Evolutionary conservation across 1,284 basidiomycete species (phyloP).

Genomic region (Vanrija sp.): DNA sequence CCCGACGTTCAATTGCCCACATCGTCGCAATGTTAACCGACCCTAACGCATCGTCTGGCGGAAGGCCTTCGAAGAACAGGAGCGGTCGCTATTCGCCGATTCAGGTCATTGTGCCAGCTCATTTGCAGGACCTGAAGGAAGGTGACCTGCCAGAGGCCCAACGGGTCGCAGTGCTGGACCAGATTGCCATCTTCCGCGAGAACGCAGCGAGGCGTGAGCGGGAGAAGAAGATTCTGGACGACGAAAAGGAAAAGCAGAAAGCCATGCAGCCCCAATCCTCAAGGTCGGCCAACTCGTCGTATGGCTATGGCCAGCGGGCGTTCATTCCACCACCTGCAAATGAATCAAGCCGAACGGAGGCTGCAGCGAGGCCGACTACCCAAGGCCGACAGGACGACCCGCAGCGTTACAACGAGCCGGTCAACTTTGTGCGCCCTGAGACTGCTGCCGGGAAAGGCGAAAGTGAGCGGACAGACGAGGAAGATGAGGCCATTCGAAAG

Average conservation of each 20-base stretch:
- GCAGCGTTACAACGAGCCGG: constrained; percentile 70
- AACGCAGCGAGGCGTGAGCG: constrained; percentile 78
- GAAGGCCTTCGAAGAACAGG: constrained; percentile 53
- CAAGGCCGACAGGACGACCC: constrained; percentile 53
- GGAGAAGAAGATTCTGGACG: constrained; percentile 71
- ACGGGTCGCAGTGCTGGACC: constrained; percentile 84
- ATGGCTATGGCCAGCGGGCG: constrained; percentile 33
- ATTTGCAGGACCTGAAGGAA: constrained; percentile 89
- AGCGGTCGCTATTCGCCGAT: constrained; percentile 47
- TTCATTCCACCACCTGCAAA: constrained; percentile 1
- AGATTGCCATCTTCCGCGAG: constrained; percentile 90
- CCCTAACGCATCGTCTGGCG: constrained; percentile 52
- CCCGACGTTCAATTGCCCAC: constrained; percentile 40
- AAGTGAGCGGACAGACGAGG: constrained; percentile 70
- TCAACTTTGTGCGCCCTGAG: constrained; percentile 71
- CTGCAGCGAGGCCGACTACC: not conserved
- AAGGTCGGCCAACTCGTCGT: constrained; percentile 4
- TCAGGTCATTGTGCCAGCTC: constrained; percentile 74
- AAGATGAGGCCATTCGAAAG: constrained; percentile 71
- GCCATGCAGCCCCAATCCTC: constrained; percentile 4
- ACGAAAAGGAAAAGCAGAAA: constrained; percentile 41
- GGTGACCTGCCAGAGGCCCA: constrained; percentile 94
- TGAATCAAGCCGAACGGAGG: too few species aligned
- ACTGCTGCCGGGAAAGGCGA: constrained; percentile 48
- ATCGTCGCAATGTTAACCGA: constrained; percentile 45